Evolutionary conservation across 805 yeast genomes (phyloP), one percentile per base, ranked within the genome.

Genomic region (Candida awuae): DNA sequence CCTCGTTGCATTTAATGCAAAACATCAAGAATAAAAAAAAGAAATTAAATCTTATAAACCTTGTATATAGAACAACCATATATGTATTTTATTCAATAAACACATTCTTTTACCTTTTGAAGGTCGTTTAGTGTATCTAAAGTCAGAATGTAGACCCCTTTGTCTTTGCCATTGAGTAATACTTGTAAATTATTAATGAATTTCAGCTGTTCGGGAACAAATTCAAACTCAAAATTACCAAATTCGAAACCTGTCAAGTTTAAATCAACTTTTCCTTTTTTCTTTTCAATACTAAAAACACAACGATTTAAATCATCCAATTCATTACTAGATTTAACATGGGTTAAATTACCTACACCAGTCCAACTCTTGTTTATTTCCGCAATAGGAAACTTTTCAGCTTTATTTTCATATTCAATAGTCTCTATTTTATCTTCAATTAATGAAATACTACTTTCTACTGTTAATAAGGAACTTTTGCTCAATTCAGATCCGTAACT

Each of bases 1-100:
- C 4, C 58, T 83, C 29, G 55, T 77, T 15, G 71, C 78, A 3
- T 41, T 31, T 20, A 43, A 43, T 15, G 32, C 21, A n/a, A 38
- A 39, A 30, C 16, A 22, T 7, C 12, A 21, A 8, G 14, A 20
- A 17, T 6, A 13, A 6, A 17, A 20, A 27, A 28, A n/a, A 26
- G 25, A 27, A n/a, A 5, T 14, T 13, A 15, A 8, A 15, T n/a
- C 18, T 29, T 12, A 36, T 30, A 19, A 4, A 20, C 18, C 34
- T 2, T 35, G 34, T 35, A 35, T 14, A 35, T 35, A 35, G 12
- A 6, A n/a, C n/a, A n/a, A 4, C 8, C 16, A 12, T 16, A n/a
- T 34, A 19, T 5, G 16, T 25, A 12, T 16, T 8, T 2, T 10
- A 22, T 16, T 25, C 18, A 39, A n/a, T 20, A 33, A 29, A 39